A percentile compares a stretch with the other conserved stretches of the same genome.
These are phyloP conservation scores for Coemansia sp. DNA, from an alignment of 192 early-diverging fungal genomes.

Conservation along the genomic window DNA sequence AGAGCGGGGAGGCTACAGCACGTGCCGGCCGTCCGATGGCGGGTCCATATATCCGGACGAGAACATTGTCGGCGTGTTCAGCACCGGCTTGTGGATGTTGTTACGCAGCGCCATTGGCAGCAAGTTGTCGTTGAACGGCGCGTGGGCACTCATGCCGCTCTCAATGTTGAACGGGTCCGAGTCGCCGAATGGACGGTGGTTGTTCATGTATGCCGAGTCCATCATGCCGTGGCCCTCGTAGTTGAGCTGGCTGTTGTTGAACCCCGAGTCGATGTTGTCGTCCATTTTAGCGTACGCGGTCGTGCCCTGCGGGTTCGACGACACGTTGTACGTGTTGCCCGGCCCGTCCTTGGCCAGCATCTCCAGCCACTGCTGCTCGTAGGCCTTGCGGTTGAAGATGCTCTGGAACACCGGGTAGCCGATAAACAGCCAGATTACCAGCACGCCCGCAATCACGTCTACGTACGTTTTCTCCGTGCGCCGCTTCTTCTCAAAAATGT, in stretches of 20 bases:
- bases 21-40: too few relatives aligned
- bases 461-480: slow-evolving; percentile 38
- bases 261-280: slow-evolving; percentile 22
- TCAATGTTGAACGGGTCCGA: slow-evolving; percentile 13
- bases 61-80: slow-evolving; percentile 38
- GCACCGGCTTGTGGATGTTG: slow-evolving; percentile 34
- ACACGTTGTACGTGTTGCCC: slow-evolving; percentile 31
- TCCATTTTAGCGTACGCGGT: slow-evolving; percentile 44
- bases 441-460: slow-evolving; percentile 19
- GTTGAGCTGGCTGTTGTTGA: slow-evolving; percentile 34
- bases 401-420: slow-evolving; percentile 33
- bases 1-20: too few relatives aligned
- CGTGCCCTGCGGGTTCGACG: slow-evolving; percentile 27
- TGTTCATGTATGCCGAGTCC: slow-evolving; percentile 10
- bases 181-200: slow-evolving; percentile 18
- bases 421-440: slow-evolving; percentile 40
- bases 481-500: slow-evolving; percentile 19
- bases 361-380: slow-evolving; percentile 39
- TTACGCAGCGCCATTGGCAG: slow-evolving; percentile 34
- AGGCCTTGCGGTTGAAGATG: slow-evolving; percentile 34
- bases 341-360: slow-evolving; percentile 42
- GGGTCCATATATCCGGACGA: too few relatives aligned
- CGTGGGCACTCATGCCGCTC: slow-evolving; percentile 19
- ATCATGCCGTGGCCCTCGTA: slow-evolving; percentile 22
- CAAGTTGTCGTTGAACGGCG: slow-evolving; percentile 23